Evolutionary conservation across 192 early-diverging fungal species (phyloP).

Genomic region (Geranomyces michiganensis): DNA sequence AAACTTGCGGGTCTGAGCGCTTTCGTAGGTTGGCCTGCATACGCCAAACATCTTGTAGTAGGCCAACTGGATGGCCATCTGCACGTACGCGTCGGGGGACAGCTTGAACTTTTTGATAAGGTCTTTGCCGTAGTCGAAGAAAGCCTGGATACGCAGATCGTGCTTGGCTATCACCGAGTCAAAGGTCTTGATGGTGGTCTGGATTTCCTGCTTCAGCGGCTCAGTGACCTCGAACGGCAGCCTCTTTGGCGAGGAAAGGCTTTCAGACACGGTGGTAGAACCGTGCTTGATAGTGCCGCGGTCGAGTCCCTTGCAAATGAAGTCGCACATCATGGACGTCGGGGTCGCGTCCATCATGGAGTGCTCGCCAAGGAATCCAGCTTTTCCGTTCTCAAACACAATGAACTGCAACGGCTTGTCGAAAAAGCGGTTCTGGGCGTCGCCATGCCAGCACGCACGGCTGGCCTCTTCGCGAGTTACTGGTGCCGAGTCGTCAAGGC

Average conservation of each 20-base stretch:
- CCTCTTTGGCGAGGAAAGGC: constrained; percentile 66
- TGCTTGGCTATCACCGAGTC: constrained; percentile 76
- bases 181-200: constrained; percentile 76
- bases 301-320: constrained; percentile 46
- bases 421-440: constrained; percentile 96
- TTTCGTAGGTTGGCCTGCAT: constrained; percentile 87
- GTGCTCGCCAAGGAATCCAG: constrained; percentile 90
- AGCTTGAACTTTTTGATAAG: constrained; percentile 76
- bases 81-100: constrained; percentile 61
- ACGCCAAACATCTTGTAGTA: constrained; percentile 89
- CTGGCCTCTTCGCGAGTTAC: constrained; percentile 85
- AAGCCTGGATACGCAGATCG: constrained; percentile 81
- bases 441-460: constrained; percentile 92
- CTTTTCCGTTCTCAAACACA: constrained; percentile 96
- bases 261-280: constrained; percentile 48
- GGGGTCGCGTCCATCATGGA: constrained; percentile 91
- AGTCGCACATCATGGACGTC: constrained; percentile 87
- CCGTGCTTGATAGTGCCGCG: constrained; percentile 79
- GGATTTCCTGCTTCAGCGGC: constrained; percentile 62
- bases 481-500: constrained; percentile 85
- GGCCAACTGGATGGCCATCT: constrained; percentile 95
- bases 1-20: constrained; percentile 90
- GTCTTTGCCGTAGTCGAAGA: constrained; percentile 91
- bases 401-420: constrained; percentile 97
- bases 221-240: constrained; percentile 75